Evolutionary conservation across 1,284 basidiomycete species (phyloP), one percentile per base, ranked within the genome.

Genomic region (Megacollybia platyphylla): DNA sequence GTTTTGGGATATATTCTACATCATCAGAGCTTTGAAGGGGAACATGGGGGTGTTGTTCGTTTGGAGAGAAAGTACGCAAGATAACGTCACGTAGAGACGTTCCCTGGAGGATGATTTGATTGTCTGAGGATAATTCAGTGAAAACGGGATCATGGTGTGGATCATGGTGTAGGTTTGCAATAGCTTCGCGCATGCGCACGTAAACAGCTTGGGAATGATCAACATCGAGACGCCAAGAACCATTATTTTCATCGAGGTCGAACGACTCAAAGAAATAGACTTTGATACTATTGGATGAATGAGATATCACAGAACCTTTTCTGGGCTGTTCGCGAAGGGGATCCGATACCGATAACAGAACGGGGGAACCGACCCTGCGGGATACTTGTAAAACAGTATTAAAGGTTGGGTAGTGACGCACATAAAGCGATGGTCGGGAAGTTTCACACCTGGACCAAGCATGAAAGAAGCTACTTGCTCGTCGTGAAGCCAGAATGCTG

Each of bases 201-300:
- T 75, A 79, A 7, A 79, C 68, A 42, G 85, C 70, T 51, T 80
- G 79, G 31, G 76, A 79, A 28, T 65, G 65, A 1, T 79, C 84
- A 2, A 88, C 58, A 53, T 93, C 88, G 34, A 93, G 56, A 55
- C 86, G 67, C 86, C 86, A 88, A 24, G 53, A 44, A 1, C 66
- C 67, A 4, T 67, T 62, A 27, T 60, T 59, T 28, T 32, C 18
- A 8, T 43, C 32, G n/a, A 42, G 5, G 8, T 57, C 53, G 41
- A 73, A 52, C 10, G 72, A 69, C 18, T 73, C 62, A 1, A 67
- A 59, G 45, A 87, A 86, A 3, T 67, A 61, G 6, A 89, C 56
- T 10, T 67, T 68, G 36, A 89, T 58, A 39, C 73, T 67, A 13
- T 70, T 67, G 2, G 64, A 49, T 0, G 64, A 67, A 34, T 60